Percentiles rank a stretch among this genome's conserved stretches.
phyloP scores from a whole-genome alignment of 805 yeast species.

The Saccharomycopsis babjevae region DNA sequence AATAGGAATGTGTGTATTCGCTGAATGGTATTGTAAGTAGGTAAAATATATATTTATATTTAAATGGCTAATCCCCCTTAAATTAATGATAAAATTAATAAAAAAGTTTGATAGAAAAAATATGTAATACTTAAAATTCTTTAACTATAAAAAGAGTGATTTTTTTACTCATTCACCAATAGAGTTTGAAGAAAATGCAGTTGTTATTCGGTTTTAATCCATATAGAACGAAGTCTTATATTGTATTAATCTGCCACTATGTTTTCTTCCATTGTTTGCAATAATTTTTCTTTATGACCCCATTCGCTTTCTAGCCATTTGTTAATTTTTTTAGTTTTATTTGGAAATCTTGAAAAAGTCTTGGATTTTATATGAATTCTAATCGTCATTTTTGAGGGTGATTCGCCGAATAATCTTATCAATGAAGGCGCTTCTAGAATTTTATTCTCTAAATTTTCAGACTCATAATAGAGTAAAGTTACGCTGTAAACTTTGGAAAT shows the following conservation, averaged over 20 bases:
- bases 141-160: no score
- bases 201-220: no score
- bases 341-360: constrained; percentile 38
- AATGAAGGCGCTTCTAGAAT: constrained; percentile 25
- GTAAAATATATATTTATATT: background rate
- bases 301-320: constrained; percentile 71
- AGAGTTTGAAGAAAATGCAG: no score
- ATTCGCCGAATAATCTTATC: constrained; percentile 26
- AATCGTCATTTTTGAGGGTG: constrained; percentile 26
- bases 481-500: constrained; percentile 39
- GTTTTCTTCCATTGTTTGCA: constrained; percentile 29
- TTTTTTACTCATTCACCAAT: no score
- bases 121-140: no score
- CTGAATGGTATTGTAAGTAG: constrained; percentile 68
- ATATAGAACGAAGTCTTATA: background rate
- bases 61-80: background rate
- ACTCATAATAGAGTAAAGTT: constrained; percentile 35
- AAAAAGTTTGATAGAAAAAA: background rate
- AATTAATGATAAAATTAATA: background rate
- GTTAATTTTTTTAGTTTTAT: constrained; percentile 46
- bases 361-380: constrained; percentile 40
- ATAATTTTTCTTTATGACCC: constrained; percentile 54
- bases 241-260: background rate
- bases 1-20: constrained; percentile 76
- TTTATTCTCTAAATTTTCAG: constrained; percentile 4